Evolutionary conservation across 2,329 filamentous ascomycete genomes (phyloP).

Genomic region (Talaromyces islandicus): DNA sequence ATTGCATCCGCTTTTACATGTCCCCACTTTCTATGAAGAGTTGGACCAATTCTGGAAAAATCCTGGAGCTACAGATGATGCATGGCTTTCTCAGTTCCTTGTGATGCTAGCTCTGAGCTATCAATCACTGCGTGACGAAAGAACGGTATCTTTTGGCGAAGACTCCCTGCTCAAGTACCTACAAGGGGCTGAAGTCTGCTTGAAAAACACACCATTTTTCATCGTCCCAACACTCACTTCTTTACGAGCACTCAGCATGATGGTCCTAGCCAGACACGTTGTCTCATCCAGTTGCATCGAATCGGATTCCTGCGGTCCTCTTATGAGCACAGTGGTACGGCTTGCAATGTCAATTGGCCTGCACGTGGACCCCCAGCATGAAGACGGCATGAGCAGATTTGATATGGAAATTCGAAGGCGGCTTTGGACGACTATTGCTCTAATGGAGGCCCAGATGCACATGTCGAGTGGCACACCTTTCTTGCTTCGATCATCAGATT

Average conservation of each 20-base stretch:
- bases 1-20: slow-evolving; percentile 26
- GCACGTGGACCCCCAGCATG: slow-evolving; percentile 37
- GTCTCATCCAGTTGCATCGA: slow-evolving; percentile 14
- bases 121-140: slow-evolving; percentile 6
- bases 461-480: slow-evolving; percentile 52
- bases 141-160: slow-evolving; percentile 1
- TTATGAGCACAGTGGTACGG: slow-evolving; percentile 38
- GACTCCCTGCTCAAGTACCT: slow-evolving; percentile 9
- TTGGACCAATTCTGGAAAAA: slow-evolving; percentile 29
- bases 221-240: slow-evolving; percentile 12
- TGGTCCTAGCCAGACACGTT: slow-evolving; percentile 15
- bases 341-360: slow-evolving; percentile 50
- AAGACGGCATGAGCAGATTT: slow-evolving; percentile 29
- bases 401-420: slow-evolving; percentile 46
- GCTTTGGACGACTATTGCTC: slow-evolving; percentile 53
- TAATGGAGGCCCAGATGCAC: slow-evolving; percentile 52
- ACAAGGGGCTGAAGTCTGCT: slow-evolving; percentile 13
- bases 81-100: slow-evolving; percentile 15
- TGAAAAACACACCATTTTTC: slow-evolving; percentile 14
- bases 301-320: slow-evolving; percentile 15
- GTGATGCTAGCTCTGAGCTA: slow-evolving; percentile 15
- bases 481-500: slow-evolving; percentile 35
- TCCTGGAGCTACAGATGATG: slow-evolving; percentile 10
- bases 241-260: slow-evolving; percentile 15
- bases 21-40: slow-evolving; percentile 34